Percentiles rank a stretch among this genome's conserved stretches.
These are phyloP conservation scores for Aspergillus chevalieri DNA, from an alignment of 2,329 filamentous ascomycete species.

Conservation along the genomic window DNA sequence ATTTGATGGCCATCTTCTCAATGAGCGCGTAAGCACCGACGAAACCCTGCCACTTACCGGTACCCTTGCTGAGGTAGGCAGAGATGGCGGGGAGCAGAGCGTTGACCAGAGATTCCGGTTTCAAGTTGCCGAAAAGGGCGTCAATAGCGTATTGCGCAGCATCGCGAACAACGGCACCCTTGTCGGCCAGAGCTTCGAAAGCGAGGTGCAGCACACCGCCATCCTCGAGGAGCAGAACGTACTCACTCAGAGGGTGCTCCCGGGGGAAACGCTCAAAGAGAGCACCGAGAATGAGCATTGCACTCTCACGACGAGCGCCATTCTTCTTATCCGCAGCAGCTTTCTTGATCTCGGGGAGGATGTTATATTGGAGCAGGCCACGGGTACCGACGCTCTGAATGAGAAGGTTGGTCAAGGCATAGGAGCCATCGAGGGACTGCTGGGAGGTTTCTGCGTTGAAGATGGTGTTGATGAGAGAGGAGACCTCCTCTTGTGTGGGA, in stretches of 20 bases:
- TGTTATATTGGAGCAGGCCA: slow-evolving; percentile 56
- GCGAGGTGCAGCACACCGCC: slow-evolving; percentile 65
- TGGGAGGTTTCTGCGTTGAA: slow-evolving; percentile 65
- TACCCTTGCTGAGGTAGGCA: slow-evolving; percentile 71
- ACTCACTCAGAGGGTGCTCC: slow-evolving; percentile 70
- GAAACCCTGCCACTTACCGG: slow-evolving; percentile 95
- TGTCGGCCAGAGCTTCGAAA: slow-evolving; percentile 83
- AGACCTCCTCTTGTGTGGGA: slow-evolving; percentile 61
- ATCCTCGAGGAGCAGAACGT: slow-evolving; percentile 75
- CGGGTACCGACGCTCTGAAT: slow-evolving; percentile 60
- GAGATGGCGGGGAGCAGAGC: slow-evolving; percentile 72
- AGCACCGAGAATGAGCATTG: slow-evolving; percentile 90
- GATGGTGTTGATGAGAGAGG: slow-evolving; percentile 58
- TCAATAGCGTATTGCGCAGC: slow-evolving; percentile 92
- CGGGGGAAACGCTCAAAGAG: slow-evolving; percentile 84
- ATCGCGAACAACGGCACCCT: slow-evolving; percentile 80
- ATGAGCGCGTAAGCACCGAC: slow-evolving; percentile 79
- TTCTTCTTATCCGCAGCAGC: slow-evolving; percentile 92
- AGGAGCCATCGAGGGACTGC: slow-evolving; percentile 62
- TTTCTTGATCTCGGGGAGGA: slow-evolving; percentile 62
- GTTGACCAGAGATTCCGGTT: slow-evolving; percentile 73
- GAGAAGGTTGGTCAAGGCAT: slow-evolving; percentile 58
- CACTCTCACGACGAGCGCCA: slow-evolving; percentile 74
- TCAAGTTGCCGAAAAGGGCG: slow-evolving; percentile 72
- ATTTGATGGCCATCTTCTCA: slow-evolving; percentile 91